Base-by-base conservation (phyloP, 306 rosid species). In the Argentina anserina region DNA sequence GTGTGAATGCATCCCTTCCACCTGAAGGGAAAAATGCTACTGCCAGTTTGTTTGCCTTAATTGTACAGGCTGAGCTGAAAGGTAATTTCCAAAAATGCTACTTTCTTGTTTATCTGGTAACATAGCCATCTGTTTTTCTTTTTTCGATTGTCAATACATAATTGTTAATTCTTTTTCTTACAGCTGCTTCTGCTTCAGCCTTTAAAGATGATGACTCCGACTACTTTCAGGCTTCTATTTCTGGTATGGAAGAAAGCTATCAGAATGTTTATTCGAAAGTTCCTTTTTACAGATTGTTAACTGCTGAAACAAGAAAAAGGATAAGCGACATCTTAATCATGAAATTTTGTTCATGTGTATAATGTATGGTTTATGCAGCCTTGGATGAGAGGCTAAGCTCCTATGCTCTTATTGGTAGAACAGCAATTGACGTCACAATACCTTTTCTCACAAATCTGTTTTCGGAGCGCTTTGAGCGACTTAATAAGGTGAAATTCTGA, bases 301-400 rank as follows among this genome's bases (percentile, higher is more conserved):
- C 25, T 7, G 63, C 18, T 49, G 50, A 13, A 21, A 36, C 20
- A 40, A 69, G 33, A 41, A 40, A 61, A 71, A 9, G 0, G 28
- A 29, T 2, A 29, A 46, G 31, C 20, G 31, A 47, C 26, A 42
- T 72, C 60, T 26, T 41, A 3, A 55, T 65, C 50, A 28, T 26
- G 33, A 55, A 50, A 45, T 62, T 79, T 69, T 70, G 34, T 72
- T 78, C 81, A 4, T 59, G 12, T 45, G 56, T 62, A 60, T 49
- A 65, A 40, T 71, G 49, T 73, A 64, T 76, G 76, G 47, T 77
- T 42, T 76, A 83, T 79, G 86, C 91, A 93, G 98, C 98, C 78
- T 89, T 93, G 97, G 97, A 93, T 81, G 98, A 93, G 87, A 86
- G 98, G 68, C 58, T 93, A 82, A 82, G 90, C 87, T 92, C 96